These are phyloP conservation scores for Hura crepitans DNA, from an alignment of 441 rosid species.

Conservation along the genomic window DNA sequence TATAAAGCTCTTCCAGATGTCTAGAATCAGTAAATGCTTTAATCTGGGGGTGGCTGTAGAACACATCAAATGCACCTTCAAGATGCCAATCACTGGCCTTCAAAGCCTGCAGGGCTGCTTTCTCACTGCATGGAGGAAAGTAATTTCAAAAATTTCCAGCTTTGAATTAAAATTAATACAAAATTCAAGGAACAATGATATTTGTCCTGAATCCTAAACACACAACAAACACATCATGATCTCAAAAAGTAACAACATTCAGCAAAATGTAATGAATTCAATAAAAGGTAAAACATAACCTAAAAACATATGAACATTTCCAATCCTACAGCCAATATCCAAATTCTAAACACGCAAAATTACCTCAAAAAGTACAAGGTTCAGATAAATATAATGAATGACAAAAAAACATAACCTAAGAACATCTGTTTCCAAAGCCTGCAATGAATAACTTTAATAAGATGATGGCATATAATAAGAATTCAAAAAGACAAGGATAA, in stretches of 20 bases:
- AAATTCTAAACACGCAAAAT: not conserved
- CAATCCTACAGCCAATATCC: too few relatives aligned
- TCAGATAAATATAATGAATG: not conserved
- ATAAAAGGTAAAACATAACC: not conserved
- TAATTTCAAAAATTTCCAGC: not conserved
- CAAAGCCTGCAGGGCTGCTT: constrained; percentile 70
- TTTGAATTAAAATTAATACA: not conserved
- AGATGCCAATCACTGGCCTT: constrained; percentile 90
- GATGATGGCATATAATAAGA: not conserved
- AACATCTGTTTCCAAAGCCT: not conserved
- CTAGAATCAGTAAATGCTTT: constrained; percentile 65
- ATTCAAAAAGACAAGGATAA: not conserved
- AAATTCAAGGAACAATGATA: not conserved
- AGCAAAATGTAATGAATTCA: not conserved
- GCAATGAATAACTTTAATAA: not conserved
- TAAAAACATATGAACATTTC: not conserved
- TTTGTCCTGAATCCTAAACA: not conserved
- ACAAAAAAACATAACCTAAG: not conserved
- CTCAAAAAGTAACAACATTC: constrained; percentile 1
- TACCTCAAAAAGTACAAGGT: constrained; percentile 1
- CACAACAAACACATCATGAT: not conserved
- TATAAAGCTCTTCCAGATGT: constrained; percentile 90
- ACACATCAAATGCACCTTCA: constrained; percentile 84
- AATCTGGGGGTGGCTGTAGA: constrained; percentile 79
- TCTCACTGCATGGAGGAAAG: constrained; percentile 57